Percentiles rank a stretch among this genome's conserved stretches.
phyloP scores from a whole-genome alignment of 371 early-diverging fungal species.

The Rhizopus delemar region DNA sequence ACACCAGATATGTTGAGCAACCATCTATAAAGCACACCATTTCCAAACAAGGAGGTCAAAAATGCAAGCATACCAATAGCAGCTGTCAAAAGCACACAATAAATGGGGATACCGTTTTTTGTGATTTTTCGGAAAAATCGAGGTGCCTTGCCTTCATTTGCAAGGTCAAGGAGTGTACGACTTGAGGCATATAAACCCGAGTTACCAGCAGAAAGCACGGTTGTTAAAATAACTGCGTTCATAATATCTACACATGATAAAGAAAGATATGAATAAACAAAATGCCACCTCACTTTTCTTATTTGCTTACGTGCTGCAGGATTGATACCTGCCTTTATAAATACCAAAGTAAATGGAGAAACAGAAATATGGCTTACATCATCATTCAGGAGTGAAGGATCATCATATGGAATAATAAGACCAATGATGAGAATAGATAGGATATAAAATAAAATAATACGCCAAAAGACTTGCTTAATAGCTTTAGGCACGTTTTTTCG shows the following conservation, averaged over 20 bases:
- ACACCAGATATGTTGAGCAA: conserved; percentile 66
- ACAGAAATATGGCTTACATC: conserved; percentile 46
- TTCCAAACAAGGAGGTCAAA: conserved; percentile 43
- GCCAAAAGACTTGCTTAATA: conserved; percentile 34
- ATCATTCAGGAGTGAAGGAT: conserved; percentile 47
- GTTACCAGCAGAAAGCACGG: conserved; percentile 66
- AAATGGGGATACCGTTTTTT: conserved; percentile 47
- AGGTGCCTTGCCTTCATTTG: conserved; percentile 58
- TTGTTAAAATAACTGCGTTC: conserved; percentile 44
- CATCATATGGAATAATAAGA: conserved; percentile 60
- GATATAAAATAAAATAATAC: conserved; percentile 66
- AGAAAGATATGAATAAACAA: conserved; percentile 1
- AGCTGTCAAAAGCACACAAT: conserved; percentile 44
- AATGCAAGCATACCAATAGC: conserved; percentile 51
- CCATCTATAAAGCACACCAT: conserved; percentile 41
- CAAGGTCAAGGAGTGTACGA: conserved; percentile 61
- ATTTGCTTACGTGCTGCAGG: conserved; percentile 26
- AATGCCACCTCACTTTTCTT: not conserved
- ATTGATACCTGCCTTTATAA: conserved; percentile 53
- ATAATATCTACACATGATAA: conserved; percentile 14
- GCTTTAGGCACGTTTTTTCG: conserved; percentile 60
- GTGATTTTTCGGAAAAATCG: conserved; percentile 40
- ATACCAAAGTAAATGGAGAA: conserved; percentile 67
- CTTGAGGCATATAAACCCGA: conserved; percentile 69
- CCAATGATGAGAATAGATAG: conserved; percentile 64